Conservation (phyloP, 192 early-diverging fungal species). For the Piromyces finnis region DNA sequence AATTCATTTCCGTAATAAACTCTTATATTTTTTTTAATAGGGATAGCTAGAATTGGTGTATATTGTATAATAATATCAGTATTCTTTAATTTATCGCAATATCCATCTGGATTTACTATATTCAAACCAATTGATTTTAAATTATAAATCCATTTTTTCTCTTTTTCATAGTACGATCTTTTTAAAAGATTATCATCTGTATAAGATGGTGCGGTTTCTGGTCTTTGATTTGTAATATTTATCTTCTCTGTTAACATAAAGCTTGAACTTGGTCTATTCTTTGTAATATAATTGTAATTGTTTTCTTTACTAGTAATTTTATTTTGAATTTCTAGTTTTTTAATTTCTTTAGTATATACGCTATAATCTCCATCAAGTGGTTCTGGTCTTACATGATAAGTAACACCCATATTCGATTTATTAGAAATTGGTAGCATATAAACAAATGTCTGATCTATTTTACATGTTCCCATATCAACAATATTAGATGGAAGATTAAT, state of each 20-base stretch:
- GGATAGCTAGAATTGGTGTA: conserved; percentile 10
- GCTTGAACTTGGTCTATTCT: background rate
- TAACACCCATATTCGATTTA: conserved; percentile 29
- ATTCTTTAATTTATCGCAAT: conserved; percentile 16
- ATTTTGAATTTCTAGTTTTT: background rate
- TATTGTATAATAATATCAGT: conserved; percentile 21
- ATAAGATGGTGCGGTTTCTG: background rate
- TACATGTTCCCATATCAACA: conserved; percentile 35
- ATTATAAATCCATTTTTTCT: conserved; percentile 10
- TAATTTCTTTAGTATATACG: conserved; percentile 11
- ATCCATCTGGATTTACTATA: conserved; percentile 23
- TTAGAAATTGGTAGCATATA: conserved; percentile 26
- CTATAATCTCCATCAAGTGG: conserved; percentile 18
- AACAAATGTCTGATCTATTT: conserved; percentile 20
- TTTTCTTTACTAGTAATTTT: background rate
- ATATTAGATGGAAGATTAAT: conserved; percentile 18
- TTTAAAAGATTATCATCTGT: background rate
- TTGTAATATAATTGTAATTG: background rate
- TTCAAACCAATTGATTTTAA: conserved; percentile 13
- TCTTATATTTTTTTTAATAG: conserved; percentile 11
- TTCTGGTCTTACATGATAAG: conserved; percentile 28
- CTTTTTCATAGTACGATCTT: background rate
- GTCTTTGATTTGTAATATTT: background rate
- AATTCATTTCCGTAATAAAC: conserved; percentile 19
- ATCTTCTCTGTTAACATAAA: background rate